Base-by-base conservation (phyloP, 1,284 basidiomycete species). In the Naganishia liquefaciens region DNA sequence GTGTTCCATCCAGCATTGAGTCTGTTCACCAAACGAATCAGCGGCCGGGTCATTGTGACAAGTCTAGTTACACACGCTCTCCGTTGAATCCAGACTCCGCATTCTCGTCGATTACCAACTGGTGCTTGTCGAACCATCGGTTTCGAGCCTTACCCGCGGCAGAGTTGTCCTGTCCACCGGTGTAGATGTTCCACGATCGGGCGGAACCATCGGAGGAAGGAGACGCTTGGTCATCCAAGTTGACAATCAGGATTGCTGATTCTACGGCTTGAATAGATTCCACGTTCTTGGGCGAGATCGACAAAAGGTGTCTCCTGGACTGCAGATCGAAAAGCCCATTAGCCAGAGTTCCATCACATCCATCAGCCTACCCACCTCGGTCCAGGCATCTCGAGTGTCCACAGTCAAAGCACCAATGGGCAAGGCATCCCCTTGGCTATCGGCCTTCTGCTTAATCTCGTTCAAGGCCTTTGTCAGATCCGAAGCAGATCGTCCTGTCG, bases 91-190 rank as follows among this genome's bases (percentile, higher is more conserved):
- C 95, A 30, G 91, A 92, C 67, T 93, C 90, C 62, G 93, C 96
- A 70, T 93, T 91, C 69, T 92, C 89, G 74, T 90, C 96, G 42
- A 96, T 90, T 72, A 97, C 86, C 63, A 96, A 75, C 77, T 98
- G 90, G 77, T 99, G 95, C 80, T 99, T 99, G 83, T 99, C 96
- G 76, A 90, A 98, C 84, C 91, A 99, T 67, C 95, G 83, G 80
- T 97, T 97, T 69, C 87, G 84, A 47, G 91, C 93, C 65, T 77
- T 76, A 23, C 73, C 73, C 42, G 71, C 63, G 3, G 69, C 55
- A 9, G 64, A 68, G 30, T 71, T 68, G 51, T 70, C 71, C 27
- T 72, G 68, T 23, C 96, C 87, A 49, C 95, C 95, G 30, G 89
- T 88, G 95, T 95, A 99, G 68, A 88, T 86, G 25, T 80, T 82